Evolutionary conservation across 2,329 filamentous ascomycete species (phyloP), one percentile per base, ranked within the genome.

Genomic region (Purpureocillium lavendulum): DNA sequence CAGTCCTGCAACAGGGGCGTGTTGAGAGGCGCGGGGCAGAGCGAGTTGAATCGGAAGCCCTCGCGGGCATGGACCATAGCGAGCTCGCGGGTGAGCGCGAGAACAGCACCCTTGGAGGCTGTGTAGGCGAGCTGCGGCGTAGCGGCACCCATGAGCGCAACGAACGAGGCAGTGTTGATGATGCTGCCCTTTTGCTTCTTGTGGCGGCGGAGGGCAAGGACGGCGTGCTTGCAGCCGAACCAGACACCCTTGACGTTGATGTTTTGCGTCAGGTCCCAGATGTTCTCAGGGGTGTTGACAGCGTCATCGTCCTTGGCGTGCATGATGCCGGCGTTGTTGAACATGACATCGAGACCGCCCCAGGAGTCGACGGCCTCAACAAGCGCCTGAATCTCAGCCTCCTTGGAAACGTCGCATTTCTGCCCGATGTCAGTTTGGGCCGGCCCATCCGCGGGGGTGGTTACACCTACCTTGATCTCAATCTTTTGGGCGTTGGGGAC

Each of bases 241-340:
- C 89, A 95, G n/a, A 96, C 89, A 33, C 89, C 89, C 76, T 96
- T 96, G 62, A 95, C 89, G 64, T 96, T 96, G 71, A 95, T 94
- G 60, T 79, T 81, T 45, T 94, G 87, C 4, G 89, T 96, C 49
- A 94, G 68, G 55, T 96, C 87, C 89, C 89, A 96, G 69, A 96
- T 89, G 53, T 78, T 80, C 68, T 95, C 87, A 37, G 86, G 81
- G 2, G 88, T 95, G 59, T 83, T 77, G 59, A 94, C 69, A 36
- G 89, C 87, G 61, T 87, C 82, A 56, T 77, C 81, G 60, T 88
- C 84, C 41, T 83, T 72, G 35, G 79, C 81, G 67, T 95, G 89
- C 89, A 96, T 96, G 63, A 96, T 96, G 40, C 89, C 89, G 17
- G 89, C 89, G 61, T 96, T 96, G 78, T 96, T 96, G 80, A 95